phyloP scores from a whole-genome alignment of 495 filamentous ascomycete species.

The Lindgomyces ingoldianus region DNA sequence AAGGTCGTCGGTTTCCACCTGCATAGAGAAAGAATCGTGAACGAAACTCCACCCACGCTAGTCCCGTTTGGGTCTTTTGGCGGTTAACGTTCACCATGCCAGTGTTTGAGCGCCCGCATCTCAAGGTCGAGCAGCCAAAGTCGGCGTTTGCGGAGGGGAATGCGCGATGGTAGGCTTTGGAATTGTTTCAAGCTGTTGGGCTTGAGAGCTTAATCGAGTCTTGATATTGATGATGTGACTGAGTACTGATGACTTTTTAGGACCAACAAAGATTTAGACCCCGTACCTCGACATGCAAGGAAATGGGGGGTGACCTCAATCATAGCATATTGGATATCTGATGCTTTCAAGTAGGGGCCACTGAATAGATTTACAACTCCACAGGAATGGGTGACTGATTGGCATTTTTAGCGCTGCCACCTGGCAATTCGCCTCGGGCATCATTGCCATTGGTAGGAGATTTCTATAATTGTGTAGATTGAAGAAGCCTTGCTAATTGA shows the following conservation, averaged over 20 bases:
- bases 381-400: too few species aligned
- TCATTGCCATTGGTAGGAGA: slow-evolving; percentile 31
- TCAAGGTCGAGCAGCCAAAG: slow-evolving; percentile 39
- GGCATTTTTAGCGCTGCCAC: slow-evolving; percentile 32
- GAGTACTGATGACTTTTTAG: slow-evolving; percentile 4
- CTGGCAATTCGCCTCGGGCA: slow-evolving; percentile 38
- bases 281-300: slow-evolving; percentile 27
- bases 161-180: slow-evolving; percentile 38
- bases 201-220: too few species aligned
- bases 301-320: slow-evolving; percentile 38
- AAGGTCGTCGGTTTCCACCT: not conserved
- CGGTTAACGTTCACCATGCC: slow-evolving; percentile 2
- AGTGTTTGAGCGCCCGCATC: slow-evolving; percentile 28
- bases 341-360: slow-evolving; percentile 39
- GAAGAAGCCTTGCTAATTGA: not conserved
- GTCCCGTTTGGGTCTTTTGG: not conserved
- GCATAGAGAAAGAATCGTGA: too few species aligned
- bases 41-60: too few species aligned
- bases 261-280: slow-evolving; percentile 40
- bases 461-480: too few species aligned
- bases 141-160: slow-evolving; percentile 38
- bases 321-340: slow-evolving; percentile 40
- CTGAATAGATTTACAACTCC: too few species aligned
- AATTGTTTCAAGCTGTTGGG: too few species aligned
- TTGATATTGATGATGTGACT: not conserved